A percentile compares a stretch with the other conserved stretches of the same genome.
Evolutionary conservation across 768 basidiomycete genomes (phyloP).

Genomic region (Termitomyces titanicus): DNA sequence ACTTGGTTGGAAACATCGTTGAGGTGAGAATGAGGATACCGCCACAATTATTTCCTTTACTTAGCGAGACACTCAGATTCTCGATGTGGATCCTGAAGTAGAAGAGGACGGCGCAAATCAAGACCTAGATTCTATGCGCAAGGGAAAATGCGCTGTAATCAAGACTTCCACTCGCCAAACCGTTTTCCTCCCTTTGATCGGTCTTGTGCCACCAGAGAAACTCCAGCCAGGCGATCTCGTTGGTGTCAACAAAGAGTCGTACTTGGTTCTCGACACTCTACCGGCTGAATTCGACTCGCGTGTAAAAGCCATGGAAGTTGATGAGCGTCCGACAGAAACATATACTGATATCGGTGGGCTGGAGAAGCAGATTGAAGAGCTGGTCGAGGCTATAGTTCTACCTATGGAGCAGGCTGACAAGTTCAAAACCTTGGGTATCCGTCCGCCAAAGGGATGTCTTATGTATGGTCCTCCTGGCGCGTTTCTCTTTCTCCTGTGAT

Average conservation of each 20-base stretch:
- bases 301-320: constrained; percentile 99
- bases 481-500: constrained; percentile 15
- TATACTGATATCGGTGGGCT: constrained; percentile 97
- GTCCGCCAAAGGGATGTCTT: constrained; percentile 93
- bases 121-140: constrained; percentile 93
- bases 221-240: constrained; percentile 92
- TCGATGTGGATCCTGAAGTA: constrained; percentile 90
- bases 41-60: constrained; percentile 6
- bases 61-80: constrained; percentile 52
- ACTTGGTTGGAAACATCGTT: constrained; percentile 96
- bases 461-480: constrained; percentile 98
- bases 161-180: constrained; percentile 99
- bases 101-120: constrained; percentile 96
- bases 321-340: constrained; percentile 94
- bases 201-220: constrained; percentile 90
- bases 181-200: constrained; percentile 96
- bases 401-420: constrained; percentile 99
- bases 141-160: constrained; percentile 97
- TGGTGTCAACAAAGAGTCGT: constrained; percentile 99
- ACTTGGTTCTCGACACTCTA: constrained; percentile 91
- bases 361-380: constrained; percentile 98
- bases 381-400: constrained; percentile 96
- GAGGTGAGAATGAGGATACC: constrained; percentile 57
- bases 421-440: constrained; percentile 98
- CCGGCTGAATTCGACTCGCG: constrained; percentile 97